Base-by-base conservation (phyloP, 208 protist genomes). In the Dictyostelium gargantuum region DNA sequence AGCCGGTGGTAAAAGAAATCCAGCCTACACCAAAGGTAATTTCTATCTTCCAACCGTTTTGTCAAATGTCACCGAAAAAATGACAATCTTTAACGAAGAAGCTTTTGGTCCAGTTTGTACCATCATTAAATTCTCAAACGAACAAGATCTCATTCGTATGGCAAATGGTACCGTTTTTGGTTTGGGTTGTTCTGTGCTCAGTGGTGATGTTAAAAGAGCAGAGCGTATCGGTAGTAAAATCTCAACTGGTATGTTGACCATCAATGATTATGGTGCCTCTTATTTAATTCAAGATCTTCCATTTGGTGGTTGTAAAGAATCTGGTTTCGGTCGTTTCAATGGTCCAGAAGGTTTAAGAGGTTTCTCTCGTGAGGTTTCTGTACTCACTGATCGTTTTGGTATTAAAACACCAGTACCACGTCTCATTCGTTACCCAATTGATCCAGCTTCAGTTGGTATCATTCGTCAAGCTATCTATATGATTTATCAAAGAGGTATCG, bases 281-380 rank as follows among this genome's bases (percentile, higher is more conserved):
- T 99, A 99, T 93, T 95, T 99, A 42, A 98, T 97, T 91, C 98
- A 99, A 94, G 98, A 97, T n/a, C 93, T 99, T 44, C 98, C 98
- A 38, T 99, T 99, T 94, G 98, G 98, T 93, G 98, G 98, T 40
- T 96, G 98, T 23, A 98, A 98, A 93, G 96, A 98, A 80, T 99
- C 98, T 93, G 98, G 98, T 46, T 98, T 99, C 86, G 98, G 98
- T 93, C 96, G 98, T 77, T 98, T 99, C 92, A 97, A 97, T 66
- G 98, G 98, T 54, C 95, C 94, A 58, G 98, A 99, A 92, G 98
- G 98, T 46, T 94, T 99, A 6, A 96, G 98, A 75, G 98, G 97
- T 54, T 98, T 98, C 94, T 98, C 97, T 84, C 80, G 97, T 35
- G 95, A 98, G 63, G 92, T 94, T 40, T 68, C 85, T 35, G 68